A percentile compares a stretch with the other conserved stretches of the same genome.
Evolutionary conservation across 2,329 filamentous ascomycete genomes (phyloP).

Genomic region (Mariannaea elegans): DNA sequence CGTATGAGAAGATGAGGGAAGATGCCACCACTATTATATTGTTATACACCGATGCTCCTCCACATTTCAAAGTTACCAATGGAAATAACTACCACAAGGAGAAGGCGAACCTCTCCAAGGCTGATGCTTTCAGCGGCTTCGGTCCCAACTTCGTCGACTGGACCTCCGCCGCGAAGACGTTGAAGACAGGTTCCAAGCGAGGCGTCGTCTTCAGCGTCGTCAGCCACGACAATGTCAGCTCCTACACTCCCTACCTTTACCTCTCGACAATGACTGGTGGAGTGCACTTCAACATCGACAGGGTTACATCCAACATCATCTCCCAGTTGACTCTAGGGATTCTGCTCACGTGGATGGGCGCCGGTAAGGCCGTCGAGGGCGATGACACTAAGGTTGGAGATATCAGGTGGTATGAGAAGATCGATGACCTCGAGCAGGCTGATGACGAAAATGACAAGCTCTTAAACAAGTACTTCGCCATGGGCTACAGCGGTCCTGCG

Average conservation of each 20-base stretch:
- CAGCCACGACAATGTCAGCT: conserved; percentile 27
- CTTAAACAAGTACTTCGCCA: conserved; percentile 10
- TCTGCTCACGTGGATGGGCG: conserved; percentile 36
- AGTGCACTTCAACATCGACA: conserved; percentile 46
- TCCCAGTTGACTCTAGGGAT: conserved; percentile 50
- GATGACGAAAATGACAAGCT: conserved; percentile 1
- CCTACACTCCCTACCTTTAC: conserved; percentile 50
- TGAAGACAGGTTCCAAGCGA: conserved; percentile 46
- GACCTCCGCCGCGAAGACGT: conserved; percentile 47
- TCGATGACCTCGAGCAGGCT: conserved; percentile 23
- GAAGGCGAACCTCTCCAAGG: conserved; percentile 27
- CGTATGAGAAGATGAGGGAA: conserved; percentile 56
- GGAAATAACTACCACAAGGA: conserved; percentile 44
- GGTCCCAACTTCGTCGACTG: conserved; percentile 55
- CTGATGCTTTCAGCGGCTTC: conserved; percentile 41
- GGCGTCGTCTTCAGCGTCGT: conserved; percentile 56
- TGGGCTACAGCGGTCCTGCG: not conserved
- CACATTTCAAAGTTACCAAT: conserved; percentile 49
- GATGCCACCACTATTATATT: conserved; percentile 59
- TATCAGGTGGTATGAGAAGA: conserved; percentile 21
- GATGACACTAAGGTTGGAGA: conserved; percentile 18
- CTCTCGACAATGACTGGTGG: conserved; percentile 54
- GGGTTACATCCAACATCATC: conserved; percentile 42
- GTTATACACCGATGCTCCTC: conserved; percentile 58
- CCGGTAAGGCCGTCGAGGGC: conserved; percentile 21